Conservation (phyloP, 2,329 filamentous ascomycete species). For the Fusarium austroafricanum region DNA sequence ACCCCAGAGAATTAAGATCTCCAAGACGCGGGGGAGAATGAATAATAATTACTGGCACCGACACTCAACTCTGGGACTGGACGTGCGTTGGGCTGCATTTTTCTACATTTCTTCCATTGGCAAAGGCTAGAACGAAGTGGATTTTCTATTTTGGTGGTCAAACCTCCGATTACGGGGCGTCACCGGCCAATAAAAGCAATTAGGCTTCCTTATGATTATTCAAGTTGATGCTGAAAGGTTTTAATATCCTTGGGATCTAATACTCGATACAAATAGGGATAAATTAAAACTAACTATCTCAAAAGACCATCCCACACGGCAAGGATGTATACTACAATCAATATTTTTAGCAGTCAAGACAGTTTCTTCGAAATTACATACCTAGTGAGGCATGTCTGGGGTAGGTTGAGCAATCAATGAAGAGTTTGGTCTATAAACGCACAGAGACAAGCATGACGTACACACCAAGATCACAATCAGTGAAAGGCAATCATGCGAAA, state of each 20-base stretch:
- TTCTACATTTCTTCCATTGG: slow-evolving; percentile 21
- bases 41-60: slow-evolving; percentile 25
- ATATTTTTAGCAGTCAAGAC: too few species aligned
- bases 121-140: slow-evolving; percentile 42
- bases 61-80: not conserved
- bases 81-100: slow-evolving; percentile 5
- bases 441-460: slow-evolving; percentile 18
- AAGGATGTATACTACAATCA: too few species aligned
- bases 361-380: too few species aligned
- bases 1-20: slow-evolving; percentile 34
- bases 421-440: too few species aligned
- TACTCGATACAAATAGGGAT: too few species aligned
- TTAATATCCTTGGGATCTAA: too few species aligned
- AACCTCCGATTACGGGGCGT: slow-evolving; percentile 26
- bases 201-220: not conserved
- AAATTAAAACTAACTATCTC: too few species aligned
- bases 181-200: too few species aligned
- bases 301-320: too few species aligned
- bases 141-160: not conserved
- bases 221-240: not conserved
- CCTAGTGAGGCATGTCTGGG: too few species aligned
- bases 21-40: slow-evolving; percentile 26
- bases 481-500: slow-evolving; percentile 16
- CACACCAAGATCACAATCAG: slow-evolving; percentile 12
- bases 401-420: too few species aligned